phyloP scores from a whole-genome alignment of 179 eudicot genomes.

The Patellifolia procumbens region DNA sequence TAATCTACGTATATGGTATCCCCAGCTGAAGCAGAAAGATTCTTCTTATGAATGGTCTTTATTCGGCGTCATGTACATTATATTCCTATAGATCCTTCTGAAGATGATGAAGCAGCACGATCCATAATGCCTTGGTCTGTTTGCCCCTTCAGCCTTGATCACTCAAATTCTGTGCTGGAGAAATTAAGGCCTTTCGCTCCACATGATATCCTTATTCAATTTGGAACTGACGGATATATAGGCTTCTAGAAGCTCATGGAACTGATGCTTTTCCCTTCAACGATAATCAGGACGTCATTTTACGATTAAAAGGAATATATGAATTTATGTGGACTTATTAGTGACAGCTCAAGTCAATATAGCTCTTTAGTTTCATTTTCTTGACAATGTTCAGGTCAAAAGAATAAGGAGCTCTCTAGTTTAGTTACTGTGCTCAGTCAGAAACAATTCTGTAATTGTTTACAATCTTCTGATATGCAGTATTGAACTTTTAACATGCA shows the following conservation, averaged over 20 bases:
- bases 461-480: too few species aligned
- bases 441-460: too few species aligned
- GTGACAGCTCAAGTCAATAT: too few species aligned
- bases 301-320: too few species aligned
- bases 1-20: not conserved
- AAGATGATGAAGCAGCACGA: not conserved
- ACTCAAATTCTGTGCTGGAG: not conserved
- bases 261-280: too few species aligned
- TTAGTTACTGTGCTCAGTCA: too few species aligned
- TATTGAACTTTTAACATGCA: too few species aligned
- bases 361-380: too few species aligned
- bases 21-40: not conserved
- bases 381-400: too few species aligned
- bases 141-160: not conserved
- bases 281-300: too few species aligned
- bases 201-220: not conserved
- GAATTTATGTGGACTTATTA: too few species aligned
- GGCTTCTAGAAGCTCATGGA: not conserved
- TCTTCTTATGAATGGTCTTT: not conserved
- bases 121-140: constrained; percentile 6
- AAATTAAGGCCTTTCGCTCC: not conserved
- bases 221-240: not conserved
- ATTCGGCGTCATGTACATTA: not conserved
- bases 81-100: not conserved
- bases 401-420: too few species aligned